A percentile compares a stretch with the other conserved stretches of the same genome.
phyloP scores from a whole-genome alignment of 2,329 filamentous ascomycete species.

The Talaromyces sp. region DNA sequence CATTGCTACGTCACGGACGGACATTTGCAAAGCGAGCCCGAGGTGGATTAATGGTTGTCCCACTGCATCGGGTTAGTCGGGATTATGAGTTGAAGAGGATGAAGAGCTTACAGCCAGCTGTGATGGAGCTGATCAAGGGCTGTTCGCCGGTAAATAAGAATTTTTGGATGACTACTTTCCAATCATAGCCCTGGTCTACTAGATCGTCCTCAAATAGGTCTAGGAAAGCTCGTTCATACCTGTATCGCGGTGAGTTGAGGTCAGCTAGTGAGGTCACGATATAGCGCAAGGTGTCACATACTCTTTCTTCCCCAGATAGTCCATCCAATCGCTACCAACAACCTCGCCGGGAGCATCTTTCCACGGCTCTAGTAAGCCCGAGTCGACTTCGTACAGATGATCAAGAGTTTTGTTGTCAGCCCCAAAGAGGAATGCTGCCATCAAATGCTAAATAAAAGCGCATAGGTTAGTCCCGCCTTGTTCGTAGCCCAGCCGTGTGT shows the following conservation, averaged over 20 bases:
- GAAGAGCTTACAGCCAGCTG: slow-evolving; percentile 67
- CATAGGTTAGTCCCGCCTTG: not conserved
- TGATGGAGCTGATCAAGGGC: slow-evolving; percentile 77
- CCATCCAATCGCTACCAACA: slow-evolving; percentile 77
- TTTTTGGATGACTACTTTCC: slow-evolving; percentile 72
- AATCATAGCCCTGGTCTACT: slow-evolving; percentile 74
- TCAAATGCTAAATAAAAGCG: slow-evolving; percentile 58
- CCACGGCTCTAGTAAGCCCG: slow-evolving; percentile 75
- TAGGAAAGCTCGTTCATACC: slow-evolving; percentile 84
- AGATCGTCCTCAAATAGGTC: slow-evolving; percentile 96
- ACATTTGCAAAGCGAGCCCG: slow-evolving; percentile 87
- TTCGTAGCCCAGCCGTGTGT: not conserved
- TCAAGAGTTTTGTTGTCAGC: slow-evolving; percentile 71
- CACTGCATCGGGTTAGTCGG: slow-evolving; percentile 52
- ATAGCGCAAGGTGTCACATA: slow-evolving; percentile 36
- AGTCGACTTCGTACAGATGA: slow-evolving; percentile 75
- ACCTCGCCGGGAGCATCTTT: slow-evolving; percentile 80
- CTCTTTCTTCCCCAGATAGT: slow-evolving; percentile 73
- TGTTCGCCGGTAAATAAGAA: slow-evolving; percentile 68
- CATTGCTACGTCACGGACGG: slow-evolving; percentile 80
- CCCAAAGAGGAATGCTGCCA: slow-evolving; percentile 82
- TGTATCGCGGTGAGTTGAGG: slow-evolving; percentile 26
- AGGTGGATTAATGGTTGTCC: slow-evolving; percentile 92
- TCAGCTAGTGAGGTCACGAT: too few relatives aligned
- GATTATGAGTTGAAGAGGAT: not conserved